A percentile compares a stretch with the other conserved stretches of the same genome.
Evolutionary conservation across 306 rosid genomes (phyloP).

Genomic region (Begonia loranthoides): DNA sequence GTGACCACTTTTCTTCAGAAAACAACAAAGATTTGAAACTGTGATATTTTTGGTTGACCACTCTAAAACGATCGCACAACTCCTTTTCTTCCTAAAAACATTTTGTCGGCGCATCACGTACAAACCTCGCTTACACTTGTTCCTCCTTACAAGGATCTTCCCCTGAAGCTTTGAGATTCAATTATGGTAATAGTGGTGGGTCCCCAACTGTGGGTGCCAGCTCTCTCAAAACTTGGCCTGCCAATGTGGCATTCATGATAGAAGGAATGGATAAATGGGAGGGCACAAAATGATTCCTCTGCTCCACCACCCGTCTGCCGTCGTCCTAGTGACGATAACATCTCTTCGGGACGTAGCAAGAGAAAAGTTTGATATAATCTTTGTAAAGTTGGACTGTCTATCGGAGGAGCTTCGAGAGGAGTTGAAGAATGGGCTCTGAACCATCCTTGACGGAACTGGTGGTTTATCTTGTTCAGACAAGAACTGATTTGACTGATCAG

Average conservation of each 20-base stretch:
- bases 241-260: conserved; percentile 41
- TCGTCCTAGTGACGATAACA: conserved; percentile 65
- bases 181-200: conserved; percentile 54
- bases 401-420: conserved; percentile 76
- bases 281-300: conserved; percentile 59
- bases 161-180: conserved; percentile 72
- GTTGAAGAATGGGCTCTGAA: conserved; percentile 57
- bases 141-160: conserved; percentile 61
- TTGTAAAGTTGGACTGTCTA: conserved; percentile 69
- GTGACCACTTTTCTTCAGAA: too few species aligned
- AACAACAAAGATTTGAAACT: too few species aligned
- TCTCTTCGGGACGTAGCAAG: conserved; percentile 77
- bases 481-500: conserved; percentile 76
- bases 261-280: conserved; percentile 76
- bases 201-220: conserved; percentile 96
- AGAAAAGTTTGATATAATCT: conserved; percentile 68
- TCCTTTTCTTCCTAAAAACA: too few species aligned
- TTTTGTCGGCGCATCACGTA: too few species aligned
- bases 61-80: too few species aligned
- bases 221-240: conserved; percentile 83
- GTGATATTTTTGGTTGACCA: too few species aligned
- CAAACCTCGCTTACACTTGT: conserved; percentile 73
- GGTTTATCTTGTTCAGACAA: conserved; percentile 68
- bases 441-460: conserved; percentile 69
- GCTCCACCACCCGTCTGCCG: conserved; percentile 57